phyloP scores from a whole-genome alignment of 805 yeast species.

The Candida xiaguanensis region DNA sequence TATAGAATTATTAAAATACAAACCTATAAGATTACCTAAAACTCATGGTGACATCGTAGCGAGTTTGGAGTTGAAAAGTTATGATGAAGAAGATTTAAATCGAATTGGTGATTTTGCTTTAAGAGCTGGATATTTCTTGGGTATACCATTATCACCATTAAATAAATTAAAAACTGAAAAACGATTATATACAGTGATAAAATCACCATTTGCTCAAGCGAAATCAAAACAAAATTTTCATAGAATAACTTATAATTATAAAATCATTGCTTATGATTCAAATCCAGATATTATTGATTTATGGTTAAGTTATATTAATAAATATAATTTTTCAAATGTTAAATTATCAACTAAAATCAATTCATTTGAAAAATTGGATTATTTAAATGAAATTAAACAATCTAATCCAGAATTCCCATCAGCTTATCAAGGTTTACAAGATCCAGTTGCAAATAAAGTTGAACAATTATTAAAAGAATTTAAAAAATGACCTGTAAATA shows the following conservation, averaged over 20 bases:
- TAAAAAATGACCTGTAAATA: conserved; percentile 45
- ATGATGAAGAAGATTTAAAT: conserved; percentile 64
- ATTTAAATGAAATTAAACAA: conserved; percentile 24
- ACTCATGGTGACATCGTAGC: conserved; percentile 76
- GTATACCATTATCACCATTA: conserved; percentile 81
- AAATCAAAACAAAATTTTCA: conserved; percentile 92
- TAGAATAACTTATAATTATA: conserved; percentile 76
- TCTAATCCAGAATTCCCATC: conserved; percentile 29
- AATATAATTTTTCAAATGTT: conserved; percentile 77
- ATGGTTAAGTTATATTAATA: conserved; percentile 72
- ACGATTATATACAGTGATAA: conserved; percentile 90
- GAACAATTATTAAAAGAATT: conserved; percentile 67
- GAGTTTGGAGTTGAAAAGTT: conserved; percentile 69
- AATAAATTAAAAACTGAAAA: conserved; percentile 63
- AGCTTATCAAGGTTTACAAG: conserved; percentile 29
- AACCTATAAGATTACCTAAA: conserved; percentile 67
- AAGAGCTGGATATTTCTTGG: conserved; percentile 86
- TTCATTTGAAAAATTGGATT: conserved; percentile 30
- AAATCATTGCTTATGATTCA: conserved; percentile 76
- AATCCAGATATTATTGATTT: conserved; percentile 80
- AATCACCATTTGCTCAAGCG: conserved; percentile 91
- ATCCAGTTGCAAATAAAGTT: conserved; percentile 63
- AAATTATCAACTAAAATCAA: conserved; percentile 70
- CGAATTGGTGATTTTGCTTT: conserved; percentile 81
- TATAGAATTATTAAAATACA: conserved; percentile 75